Base-by-base conservation (phyloP, 352 stramenopile species). In the Elongisporangium anandrum region DNA sequence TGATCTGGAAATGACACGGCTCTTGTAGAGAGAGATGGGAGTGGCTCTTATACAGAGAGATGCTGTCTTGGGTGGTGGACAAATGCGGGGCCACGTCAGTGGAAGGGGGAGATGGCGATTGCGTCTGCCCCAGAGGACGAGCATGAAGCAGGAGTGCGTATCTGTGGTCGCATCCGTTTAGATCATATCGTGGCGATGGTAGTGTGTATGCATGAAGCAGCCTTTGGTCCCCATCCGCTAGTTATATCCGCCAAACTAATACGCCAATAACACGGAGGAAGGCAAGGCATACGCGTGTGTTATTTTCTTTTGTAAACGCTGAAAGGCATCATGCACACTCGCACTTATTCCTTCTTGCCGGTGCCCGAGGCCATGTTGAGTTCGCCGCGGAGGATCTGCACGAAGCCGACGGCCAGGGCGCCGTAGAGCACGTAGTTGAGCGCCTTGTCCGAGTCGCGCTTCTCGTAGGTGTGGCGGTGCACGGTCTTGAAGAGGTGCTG, bases 401-500 rank as follows among this genome's bases (percentile, higher is more conserved):
- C 39, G 50, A 90, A 77, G 51, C 82, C 82, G 29, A 92, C 12
- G 56, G 49, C 79, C 20, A 78, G 77, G 55, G 67, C 61, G n/a
- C 60, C 53, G 22, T 85, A 54, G 56, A 92, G 73, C 22, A 20
- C 66, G 8, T 21, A 34, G 54, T 75, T 63, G 47, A 90, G 67
- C 1, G 57, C 51, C 24, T 69, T 73, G 74, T 92, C 82, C 56
- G 68, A 86, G 51, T 66, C 39, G 67, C 79, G 78, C 76, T 87
- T 87, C 59, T 77, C 52, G 77, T 88, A 88, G 52, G 81, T 90
- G 48, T 70, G 73, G 60, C 74, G 66, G 66, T 85, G 73, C 65
- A 76, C 70, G 22, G 68, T 76, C 34, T 59, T 67, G 68, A 92
- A 92, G 39, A 92, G 73, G 69, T 87, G 76, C 72, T 90, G 82